These are phyloP conservation scores for Talaromyces marneffei DNA, from an alignment of 2,329 filamentous ascomycete genomes.

Conservation along the genomic window DNA sequence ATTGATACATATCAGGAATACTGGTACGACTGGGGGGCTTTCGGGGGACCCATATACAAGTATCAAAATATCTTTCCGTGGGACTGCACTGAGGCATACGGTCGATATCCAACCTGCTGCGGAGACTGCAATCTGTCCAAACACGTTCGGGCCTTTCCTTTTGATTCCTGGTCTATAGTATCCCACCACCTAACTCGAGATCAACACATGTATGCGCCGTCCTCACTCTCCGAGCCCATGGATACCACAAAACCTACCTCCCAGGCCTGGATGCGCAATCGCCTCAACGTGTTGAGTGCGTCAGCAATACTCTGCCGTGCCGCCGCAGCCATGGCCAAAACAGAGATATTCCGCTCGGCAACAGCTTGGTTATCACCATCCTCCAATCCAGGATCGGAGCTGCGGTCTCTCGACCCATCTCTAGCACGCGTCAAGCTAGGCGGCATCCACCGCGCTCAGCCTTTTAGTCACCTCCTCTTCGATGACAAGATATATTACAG, in stretches of 20 bases:
- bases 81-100: slow-evolving; percentile 46
- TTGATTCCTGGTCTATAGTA: slow-evolving; percentile 42
- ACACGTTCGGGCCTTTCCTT: slow-evolving; percentile 43
- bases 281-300: slow-evolving; percentile 32
- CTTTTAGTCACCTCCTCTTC: slow-evolving; percentile 31
- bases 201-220: slow-evolving; percentile 30
- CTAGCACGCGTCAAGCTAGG: slow-evolving; percentile 35
- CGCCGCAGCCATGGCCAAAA: slow-evolving; percentile 33
- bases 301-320: slow-evolving; percentile 26
- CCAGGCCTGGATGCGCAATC: slow-evolving; percentile 31
- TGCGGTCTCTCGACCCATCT: slow-evolving; percentile 3
- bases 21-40: slow-evolving; percentile 44
- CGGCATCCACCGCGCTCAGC: slow-evolving; percentile 40
- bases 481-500: not conserved
- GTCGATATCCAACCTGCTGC: slow-evolving; percentile 33
- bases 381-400: not conserved
- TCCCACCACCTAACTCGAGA: slow-evolving; percentile 36
- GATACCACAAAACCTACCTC: not conserved
- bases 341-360: slow-evolving; percentile 22
- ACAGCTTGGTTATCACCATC: slow-evolving; percentile 32
- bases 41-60: slow-evolving; percentile 34
- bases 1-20: slow-evolving; percentile 43
- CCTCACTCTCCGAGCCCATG: not conserved
- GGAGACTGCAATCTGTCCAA: slow-evolving; percentile 41
- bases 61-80: slow-evolving; percentile 44